These are phyloP conservation scores for Aspergillus glaucus DNA, from an alignment of 2,329 filamentous ascomycete species.

Conservation along the genomic window DNA sequence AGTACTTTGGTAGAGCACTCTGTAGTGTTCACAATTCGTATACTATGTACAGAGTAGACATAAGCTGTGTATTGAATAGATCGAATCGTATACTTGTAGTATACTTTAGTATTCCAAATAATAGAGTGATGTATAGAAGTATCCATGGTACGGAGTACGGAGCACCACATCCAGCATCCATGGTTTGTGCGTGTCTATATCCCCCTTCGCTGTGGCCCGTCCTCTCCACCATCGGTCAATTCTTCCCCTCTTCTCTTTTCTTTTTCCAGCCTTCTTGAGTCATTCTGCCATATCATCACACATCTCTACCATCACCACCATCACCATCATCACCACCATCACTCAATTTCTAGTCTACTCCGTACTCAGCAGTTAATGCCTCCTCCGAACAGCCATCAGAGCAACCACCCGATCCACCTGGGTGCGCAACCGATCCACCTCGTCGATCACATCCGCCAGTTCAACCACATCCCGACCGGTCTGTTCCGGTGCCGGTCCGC, in stretches of 20 bases:
- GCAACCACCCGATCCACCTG: constrained; percentile 30
- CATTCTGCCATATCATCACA: background rate
- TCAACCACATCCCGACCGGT: constrained; percentile 15
- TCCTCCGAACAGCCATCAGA: constrained; percentile 18
- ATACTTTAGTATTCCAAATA: too few species aligned
- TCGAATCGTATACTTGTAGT: too few species aligned
- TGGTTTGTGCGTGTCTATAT: constrained; percentile 10
- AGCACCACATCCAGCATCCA: too few species aligned
- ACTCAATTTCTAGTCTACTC: background rate
- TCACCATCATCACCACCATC: background rate
- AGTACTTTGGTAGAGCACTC: too few species aligned
- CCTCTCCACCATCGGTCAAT: background rate
- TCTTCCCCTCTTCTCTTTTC: too few species aligned
- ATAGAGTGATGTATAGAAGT: too few species aligned
- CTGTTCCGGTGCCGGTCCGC: constrained; percentile 16
- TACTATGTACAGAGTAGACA: too few species aligned
- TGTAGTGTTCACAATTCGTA: too few species aligned
- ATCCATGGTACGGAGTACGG: background rate
- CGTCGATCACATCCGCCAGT: constrained; percentile 27
- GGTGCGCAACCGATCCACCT: constrained; percentile 28
- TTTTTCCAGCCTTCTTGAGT: too few species aligned
- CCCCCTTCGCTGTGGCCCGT: constrained; percentile 3
- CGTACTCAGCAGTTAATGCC: constrained; percentile 5
- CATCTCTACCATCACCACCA: background rate
- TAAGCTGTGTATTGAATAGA: too few species aligned